Evolutionary conservation across 2,329 filamentous ascomycete genomes (phyloP).

Genomic region (Ambrosiella xylebori): DNA sequence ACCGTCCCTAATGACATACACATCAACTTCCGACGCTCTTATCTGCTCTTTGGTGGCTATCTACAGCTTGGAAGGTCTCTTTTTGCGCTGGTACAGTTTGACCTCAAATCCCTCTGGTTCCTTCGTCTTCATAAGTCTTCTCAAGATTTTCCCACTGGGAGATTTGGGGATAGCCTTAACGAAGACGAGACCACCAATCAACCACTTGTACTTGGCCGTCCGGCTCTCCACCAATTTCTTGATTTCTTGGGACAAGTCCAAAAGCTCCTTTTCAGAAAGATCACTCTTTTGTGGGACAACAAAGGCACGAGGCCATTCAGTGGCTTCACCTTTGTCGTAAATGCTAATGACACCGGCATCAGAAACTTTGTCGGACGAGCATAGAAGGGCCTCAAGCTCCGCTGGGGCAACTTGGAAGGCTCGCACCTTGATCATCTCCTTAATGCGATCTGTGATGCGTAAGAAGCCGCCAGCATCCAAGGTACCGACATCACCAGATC

Average conservation of each 20-base stretch:
- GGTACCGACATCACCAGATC: slow-evolving; percentile 53
- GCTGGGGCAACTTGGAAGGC: slow-evolving; percentile 43
- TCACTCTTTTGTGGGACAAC: slow-evolving; percentile 26
- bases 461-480: slow-evolving; percentile 37
- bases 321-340: slow-evolving; percentile 35
- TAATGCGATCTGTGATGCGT: slow-evolving; percentile 54
- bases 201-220: slow-evolving; percentile 46
- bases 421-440: slow-evolving; percentile 48
- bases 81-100: slow-evolving; percentile 18
- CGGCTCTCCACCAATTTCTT: slow-evolving; percentile 39
- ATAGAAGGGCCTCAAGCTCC: slow-evolving; percentile 25
- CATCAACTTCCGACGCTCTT: not conserved
- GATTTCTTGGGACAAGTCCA: slow-evolving; percentile 35
- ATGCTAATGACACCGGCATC: slow-evolving; percentile 51
- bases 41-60: not conserved
- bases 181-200: slow-evolving; percentile 55
- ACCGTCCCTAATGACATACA: not conserved
- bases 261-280: slow-evolving; percentile 21
- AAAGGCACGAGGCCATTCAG: slow-evolving; percentile 46
- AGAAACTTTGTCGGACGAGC: slow-evolving; percentile 29
- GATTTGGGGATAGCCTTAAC: slow-evolving; percentile 56
- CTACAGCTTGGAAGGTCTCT: slow-evolving; percentile 13
- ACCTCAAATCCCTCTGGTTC: slow-evolving; percentile 22
- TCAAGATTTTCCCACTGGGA: slow-evolving; percentile 33
- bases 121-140: slow-evolving; percentile 26